Evolutionary conservation across 768 basidiomycete genomes (phyloP).

Genomic region (Dictyophora rubrovolvata): DNA sequence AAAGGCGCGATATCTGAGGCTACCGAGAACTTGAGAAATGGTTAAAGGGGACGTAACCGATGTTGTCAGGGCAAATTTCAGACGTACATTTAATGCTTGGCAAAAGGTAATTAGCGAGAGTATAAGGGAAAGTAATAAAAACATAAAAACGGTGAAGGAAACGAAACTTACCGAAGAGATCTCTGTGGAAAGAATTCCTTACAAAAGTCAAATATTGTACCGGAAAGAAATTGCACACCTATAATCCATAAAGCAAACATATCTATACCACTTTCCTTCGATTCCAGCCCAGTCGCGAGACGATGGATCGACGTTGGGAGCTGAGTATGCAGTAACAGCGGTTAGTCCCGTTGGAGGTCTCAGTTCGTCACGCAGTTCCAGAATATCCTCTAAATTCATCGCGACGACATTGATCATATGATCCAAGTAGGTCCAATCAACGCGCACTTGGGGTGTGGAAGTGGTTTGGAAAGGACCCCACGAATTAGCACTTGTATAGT

Average conservation of each 20-base stretch:
- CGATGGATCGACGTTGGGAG: constrained; percentile 28
- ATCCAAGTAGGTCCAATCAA: constrained; percentile 59
- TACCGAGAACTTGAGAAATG: constrained; percentile 6
- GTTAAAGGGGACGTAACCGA: background rate
- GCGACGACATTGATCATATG: constrained; percentile 45
- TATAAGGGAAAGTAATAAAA: background rate
- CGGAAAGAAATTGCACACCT: constrained; percentile 29
- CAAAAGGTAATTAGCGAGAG: background rate
- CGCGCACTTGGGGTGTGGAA: constrained; percentile 20
- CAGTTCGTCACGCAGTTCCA: constrained; percentile 24
- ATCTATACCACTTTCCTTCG: constrained; percentile 64
- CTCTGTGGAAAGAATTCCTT: constrained; percentile 17
- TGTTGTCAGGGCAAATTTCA: constrained; percentile 4
- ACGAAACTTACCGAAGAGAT: constrained; percentile 34
- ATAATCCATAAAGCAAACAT: constrained; percentile 74
- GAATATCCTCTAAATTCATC: constrained; percentile 38
- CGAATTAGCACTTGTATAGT: constrained; percentile 38
- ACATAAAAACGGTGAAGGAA: background rate
- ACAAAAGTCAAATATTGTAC: background rate
- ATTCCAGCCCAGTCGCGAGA: constrained; percentile 63
- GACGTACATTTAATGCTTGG: constrained; percentile 22
- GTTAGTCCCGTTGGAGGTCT: constrained; percentile 43
- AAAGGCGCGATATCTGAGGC: constrained; percentile 24
- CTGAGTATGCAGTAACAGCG: constrained; percentile 44
- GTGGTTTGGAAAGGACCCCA: constrained; percentile 48